phyloP scores from a whole-genome alignment of 306 rosid genomes.

The Cucurbita maxima region DNA sequence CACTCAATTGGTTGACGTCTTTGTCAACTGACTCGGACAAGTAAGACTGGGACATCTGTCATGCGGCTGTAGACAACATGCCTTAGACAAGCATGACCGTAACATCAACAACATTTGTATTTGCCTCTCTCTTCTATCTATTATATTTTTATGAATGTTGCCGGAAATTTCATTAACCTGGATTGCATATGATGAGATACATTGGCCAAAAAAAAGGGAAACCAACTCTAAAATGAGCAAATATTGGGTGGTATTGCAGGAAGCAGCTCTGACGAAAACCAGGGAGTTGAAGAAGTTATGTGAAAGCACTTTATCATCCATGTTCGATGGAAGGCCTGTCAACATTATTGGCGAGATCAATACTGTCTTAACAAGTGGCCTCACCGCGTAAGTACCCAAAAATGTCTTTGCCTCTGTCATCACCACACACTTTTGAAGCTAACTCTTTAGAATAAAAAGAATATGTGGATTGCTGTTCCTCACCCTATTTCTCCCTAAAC shows the following conservation, averaged over 20 bases:
- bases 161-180: not conserved
- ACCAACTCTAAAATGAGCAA: too few species aligned
- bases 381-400: slow-evolving; percentile 27
- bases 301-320: slow-evolving; percentile 59
- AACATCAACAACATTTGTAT: not conserved
- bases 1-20: too few species aligned
- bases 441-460: not conserved
- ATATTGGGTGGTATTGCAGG: slow-evolving; percentile 30
- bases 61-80: too few species aligned
- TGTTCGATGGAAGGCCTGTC: slow-evolving; percentile 89
- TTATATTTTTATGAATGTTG: not conserved
- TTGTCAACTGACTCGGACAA: too few species aligned
- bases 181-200: too few species aligned
- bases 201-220: not conserved
- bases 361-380: slow-evolving; percentile 39
- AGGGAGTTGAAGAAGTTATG: slow-evolving; percentile 67
- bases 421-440: not conserved
- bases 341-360: slow-evolving; percentile 92
- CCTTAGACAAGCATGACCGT: too few species aligned
- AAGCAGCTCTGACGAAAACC: slow-evolving; percentile 52
- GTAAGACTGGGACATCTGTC: too few species aligned
- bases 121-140: not conserved
- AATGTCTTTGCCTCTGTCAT: not conserved
- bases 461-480: not conserved
- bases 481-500: not conserved